These are phyloP conservation scores for Aspergillus neotritici DNA, from an alignment of 2,329 filamentous ascomycete species.

Conservation along the genomic window DNA sequence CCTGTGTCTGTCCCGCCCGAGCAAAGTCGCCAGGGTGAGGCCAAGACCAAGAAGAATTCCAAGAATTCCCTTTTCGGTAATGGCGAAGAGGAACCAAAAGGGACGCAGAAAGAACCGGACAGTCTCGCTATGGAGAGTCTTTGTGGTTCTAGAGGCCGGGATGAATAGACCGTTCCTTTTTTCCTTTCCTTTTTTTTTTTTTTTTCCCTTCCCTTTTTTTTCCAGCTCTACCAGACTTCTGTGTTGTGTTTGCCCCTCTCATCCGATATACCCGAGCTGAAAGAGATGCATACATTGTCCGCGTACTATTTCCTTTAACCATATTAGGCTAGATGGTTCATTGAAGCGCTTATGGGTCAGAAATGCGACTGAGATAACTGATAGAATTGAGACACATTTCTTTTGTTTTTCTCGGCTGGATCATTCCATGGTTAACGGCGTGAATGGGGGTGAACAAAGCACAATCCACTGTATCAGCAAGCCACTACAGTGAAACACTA, in stretches of 20 bases:
- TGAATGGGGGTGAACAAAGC: too few species aligned
- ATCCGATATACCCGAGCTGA: conserved; percentile 5
- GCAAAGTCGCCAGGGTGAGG: conserved; percentile 33
- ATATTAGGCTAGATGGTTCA: not conserved
- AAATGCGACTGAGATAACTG: too few species aligned
- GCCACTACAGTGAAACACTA: too few species aligned
- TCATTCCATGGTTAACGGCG: too few species aligned
- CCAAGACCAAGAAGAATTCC: conserved; percentile 9
- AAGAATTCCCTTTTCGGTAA: conserved; percentile 30
- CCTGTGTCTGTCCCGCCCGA: conserved; percentile 42
- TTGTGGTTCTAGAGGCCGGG: conserved; percentile 19
- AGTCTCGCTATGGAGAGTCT: conserved; percentile 39
- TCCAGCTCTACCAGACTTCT: not conserved
- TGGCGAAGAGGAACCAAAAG: conserved; percentile 25
- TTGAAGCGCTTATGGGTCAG: too few species aligned
- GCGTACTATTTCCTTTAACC: not conserved
- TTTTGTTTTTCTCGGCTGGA: too few species aligned
- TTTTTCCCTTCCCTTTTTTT: not conserved
- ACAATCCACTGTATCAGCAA: too few species aligned
- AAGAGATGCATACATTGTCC: too few species aligned
- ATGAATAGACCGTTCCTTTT: not conserved
- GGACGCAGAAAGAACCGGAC: conserved; percentile 29
- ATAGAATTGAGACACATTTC: too few species aligned
- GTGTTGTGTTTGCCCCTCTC: not conserved
- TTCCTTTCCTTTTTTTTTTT: not conserved